Base-by-base conservation (phyloP, 2,329 filamentous ascomycete genomes). In the Nemania serpens region DNA sequence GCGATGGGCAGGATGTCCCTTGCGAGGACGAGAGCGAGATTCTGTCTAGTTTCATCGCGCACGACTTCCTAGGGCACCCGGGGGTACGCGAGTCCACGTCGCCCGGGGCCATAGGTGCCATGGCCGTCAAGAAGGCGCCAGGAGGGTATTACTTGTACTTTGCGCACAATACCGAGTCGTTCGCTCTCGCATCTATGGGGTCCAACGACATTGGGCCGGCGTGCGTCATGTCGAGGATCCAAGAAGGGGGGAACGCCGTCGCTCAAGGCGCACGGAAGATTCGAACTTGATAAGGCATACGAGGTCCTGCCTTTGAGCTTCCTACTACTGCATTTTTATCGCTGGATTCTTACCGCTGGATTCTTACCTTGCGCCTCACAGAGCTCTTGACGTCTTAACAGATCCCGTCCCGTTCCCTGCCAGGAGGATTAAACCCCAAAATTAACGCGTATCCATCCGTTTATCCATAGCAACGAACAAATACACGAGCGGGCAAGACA, bases 41-140 rank as follows among this genome's bases (percentile, higher is more conserved):
- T 33, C 80, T 98, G 75, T 82, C 86, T 67, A 84, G 84, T 0
- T 94, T 97, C 78, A 90, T 99, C 65, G 79, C 86, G 51, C 81
- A 88, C n/a, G 95, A 98, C 73, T 99, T 99, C 73, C 95, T 96
- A 88, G 84, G 88, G 46, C 95, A 97, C 73, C 91, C 93, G 0
- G 91, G 93, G 52, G 93, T 99, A 64, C 83, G 81, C 68, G 82
- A 89, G 69, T 95, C 92, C 69, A 85, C 88, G 56, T 94, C 91
- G 11, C 82, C 86, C n/a, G 92, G 91, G 2, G 93, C 94, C 33
- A 96, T 99, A 70, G 95, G 95, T 2, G 85, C 97, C 59, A 88
- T 99, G 80, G 88, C 88, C 0, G 90, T 97, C 69, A 98, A 98
- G 79, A 95, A 93, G 79, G 89, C 85, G 0, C 81, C 80, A 12